Evolutionary conservation across 169 alveolate genomes (phyloP), one percentile per base, ranked within the genome.

Genomic region (Besnoitia besnoiti): DNA sequence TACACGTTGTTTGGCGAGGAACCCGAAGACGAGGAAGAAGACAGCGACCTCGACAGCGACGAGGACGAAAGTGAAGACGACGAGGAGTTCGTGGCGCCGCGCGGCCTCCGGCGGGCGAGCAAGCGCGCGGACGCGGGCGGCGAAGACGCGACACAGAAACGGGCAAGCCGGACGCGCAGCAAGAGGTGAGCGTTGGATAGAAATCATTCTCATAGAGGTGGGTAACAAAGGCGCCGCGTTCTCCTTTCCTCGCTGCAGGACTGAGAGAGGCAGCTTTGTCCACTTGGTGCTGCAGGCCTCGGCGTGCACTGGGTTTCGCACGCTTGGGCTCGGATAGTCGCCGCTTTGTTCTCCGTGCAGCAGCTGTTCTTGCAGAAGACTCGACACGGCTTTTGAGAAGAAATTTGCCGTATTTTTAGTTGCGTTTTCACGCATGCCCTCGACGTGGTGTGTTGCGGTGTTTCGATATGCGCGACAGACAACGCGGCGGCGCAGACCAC

Each of bases 41-140:
- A 85, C 76, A 85, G 77, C 90, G 59, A 67, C 67, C 7, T 76
- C 30, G 87, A 73, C 88, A 75, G 79, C 40, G 84, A 93, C 44
- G 97, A 96, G 37, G 96, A 21, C 3, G 87, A 73, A 30, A 37
- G 30, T 0, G 87, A 47, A 4, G 59, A n/a, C 3, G 92, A 89
- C 87, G 73, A 46, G 47, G 73, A 39, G 30, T 47, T 30, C 46
- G 24, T 30, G 14, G 80, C 80, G 12, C 80, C 80, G 3, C 80
- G 80, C 46, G 2, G n/a, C 24, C 14, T 35, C n/a, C 80, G 80
- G 44, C 40, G 80, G 24, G 80, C 47, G n/a, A 14, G n/a, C 80
- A 67, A n/a, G 3, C 67, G 30, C 67, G 27, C 67, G 24, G 67
- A 67, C 46, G 80, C 4, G 46, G 80, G 10, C 40, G 80, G 40